Percentiles rank a stretch among this genome's conserved stretches.
Evolutionary conservation across 2,329 filamentous ascomycete species (phyloP).

Genomic region (Ustulina deusta): DNA sequence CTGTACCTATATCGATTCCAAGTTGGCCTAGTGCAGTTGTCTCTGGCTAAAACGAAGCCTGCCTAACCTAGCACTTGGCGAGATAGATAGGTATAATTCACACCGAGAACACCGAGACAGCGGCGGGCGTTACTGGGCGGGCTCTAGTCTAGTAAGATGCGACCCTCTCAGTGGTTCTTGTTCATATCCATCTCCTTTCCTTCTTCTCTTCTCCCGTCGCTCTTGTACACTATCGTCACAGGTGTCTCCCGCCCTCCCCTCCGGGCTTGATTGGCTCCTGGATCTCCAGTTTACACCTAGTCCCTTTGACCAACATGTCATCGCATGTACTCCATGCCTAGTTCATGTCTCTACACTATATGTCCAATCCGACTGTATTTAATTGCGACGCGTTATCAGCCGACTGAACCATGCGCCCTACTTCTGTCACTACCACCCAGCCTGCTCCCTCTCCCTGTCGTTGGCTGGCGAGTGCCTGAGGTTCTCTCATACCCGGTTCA

Average conservation of each 20-base stretch:
- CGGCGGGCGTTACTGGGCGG: constrained; percentile 2
- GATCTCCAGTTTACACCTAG: constrained; percentile 2
- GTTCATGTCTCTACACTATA: constrained; percentile 24
- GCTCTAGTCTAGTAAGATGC: background rate
- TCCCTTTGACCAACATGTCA: background rate
- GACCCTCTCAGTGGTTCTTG: background rate
- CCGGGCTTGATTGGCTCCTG: constrained; percentile 1
- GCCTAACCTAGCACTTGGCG: background rate
- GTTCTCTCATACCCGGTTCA: constrained; percentile 27
- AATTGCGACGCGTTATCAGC: constrained; percentile 33
- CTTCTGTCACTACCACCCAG: constrained; percentile 25
- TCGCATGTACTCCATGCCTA: background rate
- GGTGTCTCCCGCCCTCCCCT: background rate
- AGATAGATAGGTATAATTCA: constrained; percentile 5
- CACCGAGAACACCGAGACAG: constrained; percentile 33
- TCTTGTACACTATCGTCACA: background rate
- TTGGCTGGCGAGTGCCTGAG: constrained; percentile 22
- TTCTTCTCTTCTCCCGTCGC: background rate
- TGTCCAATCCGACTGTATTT: constrained; percentile 19
- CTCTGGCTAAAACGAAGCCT: constrained; percentile 10
- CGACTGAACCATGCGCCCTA: constrained; percentile 33
- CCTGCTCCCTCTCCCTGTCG: constrained; percentile 32
- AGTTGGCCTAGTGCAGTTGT: background rate
- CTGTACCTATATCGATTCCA: background rate
- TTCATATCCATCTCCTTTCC: background rate